Evolutionary conservation across 2,329 filamentous ascomycete genomes (phyloP).

Genomic region (Clarireedia paspali): DNA sequence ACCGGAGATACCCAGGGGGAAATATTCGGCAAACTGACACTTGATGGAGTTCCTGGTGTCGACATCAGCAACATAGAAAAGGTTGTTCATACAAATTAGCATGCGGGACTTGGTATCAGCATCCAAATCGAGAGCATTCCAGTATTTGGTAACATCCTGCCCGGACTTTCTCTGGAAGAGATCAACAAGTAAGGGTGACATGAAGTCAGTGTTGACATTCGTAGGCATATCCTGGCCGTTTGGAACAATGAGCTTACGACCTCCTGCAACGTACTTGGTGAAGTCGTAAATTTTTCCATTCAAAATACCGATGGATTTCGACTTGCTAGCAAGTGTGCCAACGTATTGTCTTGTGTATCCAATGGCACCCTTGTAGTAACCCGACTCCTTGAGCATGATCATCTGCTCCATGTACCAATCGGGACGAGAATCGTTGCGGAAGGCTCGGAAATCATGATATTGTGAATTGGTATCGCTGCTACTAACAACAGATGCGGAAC

Average conservation of each 20-base stretch:
- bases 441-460: conserved; percentile 91
- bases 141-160: conserved; percentile 74
- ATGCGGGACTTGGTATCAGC: conserved; percentile 54
- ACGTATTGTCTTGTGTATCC: conserved; percentile 78
- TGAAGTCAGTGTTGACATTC: conserved; percentile 62
- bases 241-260: conserved; percentile 55
- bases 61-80: conserved; percentile 88
- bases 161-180: conserved; percentile 74
- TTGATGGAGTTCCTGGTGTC: conserved; percentile 82
- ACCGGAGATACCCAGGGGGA: conserved; percentile 78
- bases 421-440: conserved; percentile 70
- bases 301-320: conserved; percentile 68
- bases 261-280: conserved; percentile 72
- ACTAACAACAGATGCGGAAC: conserved; percentile 56
- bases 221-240: conserved; percentile 42
- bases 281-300: conserved; percentile 80
- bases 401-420: conserved; percentile 95
- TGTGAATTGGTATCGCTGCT: conserved; percentile 62
- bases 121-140: conserved; percentile 61
- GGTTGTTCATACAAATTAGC: conserved; percentile 79
- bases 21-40: conserved; percentile 84
- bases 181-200: conserved; percentile 64
- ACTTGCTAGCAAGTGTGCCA: conserved; percentile 54
- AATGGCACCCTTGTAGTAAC: conserved; percentile 79
- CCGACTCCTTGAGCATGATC: conserved; percentile 58